Evolutionary conservation across 1,284 basidiomycete species (phyloP), one percentile per base, ranked within the genome.

Genomic region (Ganoderma boninense): DNA sequence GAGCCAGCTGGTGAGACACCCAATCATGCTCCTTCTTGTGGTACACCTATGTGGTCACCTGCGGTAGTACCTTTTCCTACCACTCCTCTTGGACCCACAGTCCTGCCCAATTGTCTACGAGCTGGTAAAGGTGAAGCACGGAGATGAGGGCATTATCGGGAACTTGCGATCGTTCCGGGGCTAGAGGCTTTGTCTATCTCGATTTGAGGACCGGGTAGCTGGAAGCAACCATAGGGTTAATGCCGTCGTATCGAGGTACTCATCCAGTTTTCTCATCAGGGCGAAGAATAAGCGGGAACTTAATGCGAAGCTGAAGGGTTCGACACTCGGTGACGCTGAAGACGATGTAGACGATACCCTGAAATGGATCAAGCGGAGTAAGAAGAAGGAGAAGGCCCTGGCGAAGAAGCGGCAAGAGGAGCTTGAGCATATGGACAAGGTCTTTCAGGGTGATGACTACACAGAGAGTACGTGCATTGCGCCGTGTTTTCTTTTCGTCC

Each of bases 201-300:
- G 54, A 56, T 32, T 56, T 13, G 14, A 35, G 29, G 14, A 29
- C 54, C 23, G 57, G 18, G 35, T 20, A 38, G 57, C 35, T 60
- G n/a, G 60, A 26, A 62, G 60, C 60, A 62, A 62, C 13, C 14
- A 62, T 38, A 40, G 38, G 60, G 40, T 23, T 42, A 2, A 26
- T 13, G 26, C 29, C 8, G 18, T 23, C 1, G 16, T 4, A 20
- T 56, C 29, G 13, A 5, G 29, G 29, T 85, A 83, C 89, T 90
- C 83, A 91, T 83, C 73, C 66, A 78, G 75, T 75, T 73, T 11
- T 77, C 74, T 80, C 80, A 79, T 77, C 80, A 96, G 94, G 89
- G 92, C 95, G 83, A 93, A 94, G 83, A 98, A 98, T 84, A 90
- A 92, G 82, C 91, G 91, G 78, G 97, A 98, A 81, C 92, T 98